Base-by-base conservation (phyloP, 257 asterid species). In the Ilex aquifolium region DNA sequence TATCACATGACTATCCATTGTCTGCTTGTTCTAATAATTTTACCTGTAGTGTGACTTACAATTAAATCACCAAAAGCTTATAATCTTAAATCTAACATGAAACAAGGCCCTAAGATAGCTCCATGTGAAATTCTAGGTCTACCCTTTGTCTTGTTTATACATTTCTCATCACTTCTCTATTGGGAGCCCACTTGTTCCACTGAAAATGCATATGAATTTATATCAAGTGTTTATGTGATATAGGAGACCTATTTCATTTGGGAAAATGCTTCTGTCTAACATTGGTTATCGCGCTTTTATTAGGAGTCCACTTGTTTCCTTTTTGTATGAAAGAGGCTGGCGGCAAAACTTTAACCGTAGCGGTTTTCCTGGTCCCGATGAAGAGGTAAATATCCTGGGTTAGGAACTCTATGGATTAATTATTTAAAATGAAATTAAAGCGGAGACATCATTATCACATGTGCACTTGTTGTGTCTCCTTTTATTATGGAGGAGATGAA, bases 241-340 rank as follows among this genome's bases (percentile, higher is more conserved):
- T 21, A 36, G 5, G 8, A 36, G 1, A 36, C 8, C 8, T 58
- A 12, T 63, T 32, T 1, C 27, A 17, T n/a, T 44, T 3, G 31
- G 32, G 31, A n/a, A n/a, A 15, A 30, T 67, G 15, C 59, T 80
- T 66, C 0, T 21, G 27, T 21, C 68, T 77, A 72, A 69, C 65
- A 60, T 55, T 72, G 63, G 15, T 63, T 39, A 44, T 63, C 39
- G 44, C 15, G 5, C 64, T 50, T 63, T 75, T 65, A 29, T 46
- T 74, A 93, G 99, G 97, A 93, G 97, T 65, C 97, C 99, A 42
- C 65, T 93, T 67, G 91, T 93, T 72, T 93, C 99, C 31, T 93
- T 80, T 72, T 80, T 85, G 67, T 93, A 93, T 61, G 99, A 90
- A 88, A 90, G 99, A 69, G 97, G 97, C 58, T 93, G 99, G 99